These are phyloP conservation scores for Cryphonectria carpinicola DNA, from an alignment of 2,329 filamentous ascomycete species.

Conservation along the genomic window DNA sequence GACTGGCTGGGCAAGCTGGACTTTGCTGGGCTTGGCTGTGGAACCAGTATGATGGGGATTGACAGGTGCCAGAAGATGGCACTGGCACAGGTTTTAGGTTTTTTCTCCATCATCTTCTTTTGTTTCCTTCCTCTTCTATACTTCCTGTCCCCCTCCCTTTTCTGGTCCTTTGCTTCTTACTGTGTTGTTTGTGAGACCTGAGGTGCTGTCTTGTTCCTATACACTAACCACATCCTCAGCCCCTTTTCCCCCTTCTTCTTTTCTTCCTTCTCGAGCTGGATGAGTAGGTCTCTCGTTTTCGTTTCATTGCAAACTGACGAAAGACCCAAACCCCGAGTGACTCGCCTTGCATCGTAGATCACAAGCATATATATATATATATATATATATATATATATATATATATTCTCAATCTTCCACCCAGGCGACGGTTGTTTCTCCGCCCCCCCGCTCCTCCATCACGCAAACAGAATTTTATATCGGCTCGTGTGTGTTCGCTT, in stretches of 20 bases:
- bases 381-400: not conserved
- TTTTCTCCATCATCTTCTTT: too few relatives aligned
- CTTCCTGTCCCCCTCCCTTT: too few relatives aligned
- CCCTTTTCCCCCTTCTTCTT: not conserved
- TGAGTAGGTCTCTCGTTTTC: conserved; percentile 7
- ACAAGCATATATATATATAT: not conserved
- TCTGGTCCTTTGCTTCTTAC: not conserved
- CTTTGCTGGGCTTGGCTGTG: conserved; percentile 1
- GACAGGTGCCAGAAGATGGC: not conserved
- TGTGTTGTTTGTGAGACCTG: not conserved
- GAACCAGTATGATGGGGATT: not conserved
- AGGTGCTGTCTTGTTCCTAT: not conserved
- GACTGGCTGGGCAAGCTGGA: not conserved
- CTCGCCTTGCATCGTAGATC: not conserved
- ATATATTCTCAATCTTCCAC: not conserved
- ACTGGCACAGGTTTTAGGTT: not conserved
- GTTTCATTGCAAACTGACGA: conserved; percentile 7
- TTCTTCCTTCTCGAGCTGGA: conserved; percentile 4
- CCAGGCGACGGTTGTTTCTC: not conserved
- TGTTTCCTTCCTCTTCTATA: not conserved
- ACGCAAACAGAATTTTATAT: not conserved
- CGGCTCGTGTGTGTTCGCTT: not conserved
- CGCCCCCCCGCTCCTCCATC: not conserved
- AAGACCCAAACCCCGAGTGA: not conserved
- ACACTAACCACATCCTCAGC: not conserved